A percentile compares a stretch with the other conserved stretches of the same genome.
Evolutionary conservation across 2,329 filamentous ascomycete genomes (phyloP).

Genomic region (Aspergillus sp.): DNA sequence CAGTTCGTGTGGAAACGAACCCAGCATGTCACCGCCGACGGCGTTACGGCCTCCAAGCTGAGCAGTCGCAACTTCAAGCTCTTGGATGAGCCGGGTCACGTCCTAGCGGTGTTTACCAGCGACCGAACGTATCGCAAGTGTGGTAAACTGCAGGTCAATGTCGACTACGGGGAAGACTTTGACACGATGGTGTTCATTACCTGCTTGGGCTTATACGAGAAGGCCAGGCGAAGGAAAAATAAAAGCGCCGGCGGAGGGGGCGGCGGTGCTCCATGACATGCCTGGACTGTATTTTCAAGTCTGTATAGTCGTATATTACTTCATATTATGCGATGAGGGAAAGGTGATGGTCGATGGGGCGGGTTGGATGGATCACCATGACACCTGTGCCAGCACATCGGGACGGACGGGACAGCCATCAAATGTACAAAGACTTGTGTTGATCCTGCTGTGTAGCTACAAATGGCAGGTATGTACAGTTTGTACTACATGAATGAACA

Average conservation of each 20-base stretch:
- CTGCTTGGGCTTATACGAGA: background rate
- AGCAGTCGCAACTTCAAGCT: background rate
- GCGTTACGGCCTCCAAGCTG: background rate
- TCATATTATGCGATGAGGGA: too few species aligned
- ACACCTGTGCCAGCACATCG: background rate
- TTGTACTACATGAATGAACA: background rate
- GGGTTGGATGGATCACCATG: background rate
- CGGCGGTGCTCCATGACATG: background rate
- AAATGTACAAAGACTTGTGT: background rate
- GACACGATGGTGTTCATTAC: background rate
- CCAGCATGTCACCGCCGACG: background rate
- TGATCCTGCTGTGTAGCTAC: too few species aligned
- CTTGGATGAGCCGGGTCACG: background rate
- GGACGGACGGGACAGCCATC: background rate
- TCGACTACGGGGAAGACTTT: background rate
- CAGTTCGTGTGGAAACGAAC: background rate
- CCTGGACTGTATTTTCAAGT: background rate
- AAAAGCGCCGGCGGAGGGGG: background rate
- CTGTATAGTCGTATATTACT: too few species aligned
- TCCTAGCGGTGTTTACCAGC: background rate
- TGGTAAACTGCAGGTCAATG: background rate
- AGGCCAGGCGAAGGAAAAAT: background rate
- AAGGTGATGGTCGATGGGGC: background rate
- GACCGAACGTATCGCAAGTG: background rate
- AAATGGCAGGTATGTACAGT: too few species aligned